Percentiles rank a stretch among this genome's conserved stretches.
Conservation (phyloP, 2,329 filamentous ascomycete genomes). For the Talaromyces sp. region DNA sequence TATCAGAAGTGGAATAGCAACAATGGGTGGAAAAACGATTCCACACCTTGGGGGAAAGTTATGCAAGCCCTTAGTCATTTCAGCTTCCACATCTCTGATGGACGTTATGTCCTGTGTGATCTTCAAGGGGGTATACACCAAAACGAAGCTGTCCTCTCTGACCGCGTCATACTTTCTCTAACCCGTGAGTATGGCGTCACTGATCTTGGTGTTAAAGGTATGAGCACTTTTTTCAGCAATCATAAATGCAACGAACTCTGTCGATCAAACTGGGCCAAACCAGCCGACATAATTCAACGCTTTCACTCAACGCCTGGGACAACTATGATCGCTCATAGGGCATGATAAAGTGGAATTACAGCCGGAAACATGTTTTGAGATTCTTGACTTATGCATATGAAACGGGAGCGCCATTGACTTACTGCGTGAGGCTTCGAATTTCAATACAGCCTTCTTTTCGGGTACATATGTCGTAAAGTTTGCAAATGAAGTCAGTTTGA, state of each 20-base stretch:
- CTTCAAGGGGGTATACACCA: constrained; percentile 44
- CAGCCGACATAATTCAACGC: neutral
- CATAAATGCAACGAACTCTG: constrained; percentile 9
- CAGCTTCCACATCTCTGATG: constrained; percentile 18
- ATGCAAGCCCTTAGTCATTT: constrained; percentile 13
- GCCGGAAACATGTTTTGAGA: neutral
- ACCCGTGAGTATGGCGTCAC: constrained; percentile 5
- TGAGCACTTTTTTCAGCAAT: constrained; percentile 1
- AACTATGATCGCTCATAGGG: neutral
- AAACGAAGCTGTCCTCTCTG: constrained; percentile 36
- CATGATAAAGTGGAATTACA: neutral
- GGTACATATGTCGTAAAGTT: too few species aligned
- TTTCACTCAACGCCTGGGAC: neutral
- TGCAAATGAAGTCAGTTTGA: too few species aligned
- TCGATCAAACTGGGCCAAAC: constrained; percentile 7
- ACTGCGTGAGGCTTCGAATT: too few species aligned
- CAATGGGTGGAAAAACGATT: constrained; percentile 4
- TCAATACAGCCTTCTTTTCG: too few species aligned
- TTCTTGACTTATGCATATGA: too few species aligned
- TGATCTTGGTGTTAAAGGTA: neutral
- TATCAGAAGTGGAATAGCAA: constrained; percentile 14
- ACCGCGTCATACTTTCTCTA: constrained; percentile 43
- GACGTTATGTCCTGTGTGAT: constrained; percentile 42
- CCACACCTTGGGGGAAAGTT: neutral
- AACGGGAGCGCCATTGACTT: too few species aligned